phyloP scores from a whole-genome alignment of 371 early-diverging fungal genomes.

The Haplosporangium sp. region DNA sequence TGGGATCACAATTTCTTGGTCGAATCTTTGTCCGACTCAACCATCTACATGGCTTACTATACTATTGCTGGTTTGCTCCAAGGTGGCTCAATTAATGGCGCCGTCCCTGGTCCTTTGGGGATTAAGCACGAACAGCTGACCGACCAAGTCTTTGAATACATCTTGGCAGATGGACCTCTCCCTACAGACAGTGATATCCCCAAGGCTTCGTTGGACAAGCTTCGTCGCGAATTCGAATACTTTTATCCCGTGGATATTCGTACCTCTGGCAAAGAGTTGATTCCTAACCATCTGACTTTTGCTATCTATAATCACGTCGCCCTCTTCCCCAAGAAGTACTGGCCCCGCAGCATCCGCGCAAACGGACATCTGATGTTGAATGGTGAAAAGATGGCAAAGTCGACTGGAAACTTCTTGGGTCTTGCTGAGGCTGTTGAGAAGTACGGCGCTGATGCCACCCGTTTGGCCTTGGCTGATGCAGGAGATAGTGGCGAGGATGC shows the following conservation, averaged over 20 bases:
- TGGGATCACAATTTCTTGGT: constrained; percentile 98
- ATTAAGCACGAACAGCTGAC: constrained; percentile 90
- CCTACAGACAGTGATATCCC: constrained; percentile 76
- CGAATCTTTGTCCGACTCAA: constrained; percentile 99
- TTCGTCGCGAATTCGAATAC: constrained; percentile 94
- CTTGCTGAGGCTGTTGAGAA: constrained; percentile 87
- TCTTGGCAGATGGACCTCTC: constrained; percentile 82
- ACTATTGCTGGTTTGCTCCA: constrained; percentile 98
- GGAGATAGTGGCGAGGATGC: constrained; percentile 99
- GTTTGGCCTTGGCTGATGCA: constrained; percentile 95
- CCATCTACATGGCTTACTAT: constrained; percentile 99
- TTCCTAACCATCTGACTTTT: constrained; percentile 99
- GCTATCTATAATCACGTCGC: constrained; percentile 99
- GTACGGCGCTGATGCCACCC: constrained; percentile 98
- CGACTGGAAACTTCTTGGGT: constrained; percentile 99
- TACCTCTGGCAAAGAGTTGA: constrained; percentile 98
- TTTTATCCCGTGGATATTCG: constrained; percentile 99
- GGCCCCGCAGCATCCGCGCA: constrained; percentile 95
- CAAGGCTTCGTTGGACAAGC: constrained; percentile 71
- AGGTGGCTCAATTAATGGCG: constrained; percentile 88
- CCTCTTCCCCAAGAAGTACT: constrained; percentile 93
- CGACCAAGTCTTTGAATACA: constrained; percentile 97
- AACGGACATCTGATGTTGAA: constrained; percentile 99
- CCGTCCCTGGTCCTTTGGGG: constrained; percentile 84
- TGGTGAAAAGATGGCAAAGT: constrained; percentile 99